Conservation (phyloP, 805 yeast genomes). For the Naumovozyma castellii region DNA sequence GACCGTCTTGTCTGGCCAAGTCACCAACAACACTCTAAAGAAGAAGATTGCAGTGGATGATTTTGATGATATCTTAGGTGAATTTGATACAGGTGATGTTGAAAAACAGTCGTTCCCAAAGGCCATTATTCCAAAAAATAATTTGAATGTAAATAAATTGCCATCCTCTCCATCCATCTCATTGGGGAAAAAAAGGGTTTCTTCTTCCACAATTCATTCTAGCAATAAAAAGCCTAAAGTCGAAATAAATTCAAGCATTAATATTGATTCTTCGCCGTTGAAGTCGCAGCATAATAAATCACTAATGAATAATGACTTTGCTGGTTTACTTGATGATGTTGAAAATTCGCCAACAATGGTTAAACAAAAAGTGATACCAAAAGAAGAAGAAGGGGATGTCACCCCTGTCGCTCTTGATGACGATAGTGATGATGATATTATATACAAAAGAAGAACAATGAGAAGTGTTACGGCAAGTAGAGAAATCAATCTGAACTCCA, state of each 20-base stretch:
- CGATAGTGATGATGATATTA: slow-evolving; percentile 30
- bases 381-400: slow-evolving; percentile 1
- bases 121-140: background rate
- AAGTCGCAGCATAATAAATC: slow-evolving; percentile 9
- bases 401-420: slow-evolving; percentile 23
- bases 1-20: slow-evolving; percentile 26
- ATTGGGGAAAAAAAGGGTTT: slow-evolving; percentile 1
- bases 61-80: slow-evolving; percentile 64
- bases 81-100: slow-evolving; percentile 24
- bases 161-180: slow-evolving; percentile 7
- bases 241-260: slow-evolving; percentile 6
- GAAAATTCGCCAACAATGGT: slow-evolving; percentile 17
- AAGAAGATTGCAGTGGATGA: slow-evolving; percentile 41
- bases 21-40: slow-evolving; percentile 26
- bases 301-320: slow-evolving; percentile 5
- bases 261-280: slow-evolving; percentile 21
- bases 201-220: background rate
- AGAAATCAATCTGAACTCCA: slow-evolving; percentile 20
- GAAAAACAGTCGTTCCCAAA: background rate
- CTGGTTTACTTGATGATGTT: slow-evolving; percentile 13
- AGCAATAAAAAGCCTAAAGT: slow-evolving; percentile 10
- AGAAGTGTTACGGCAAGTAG: slow-evolving; percentile 22
- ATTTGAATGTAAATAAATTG: slow-evolving; percentile 1
- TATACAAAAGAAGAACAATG: slow-evolving; percentile 23
- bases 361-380: slow-evolving; percentile 3